Evolutionary conservation across 257 asterid genomes (phyloP), one percentile per base, ranked within the genome.

Genomic region (Solanum gandarillasii): DNA sequence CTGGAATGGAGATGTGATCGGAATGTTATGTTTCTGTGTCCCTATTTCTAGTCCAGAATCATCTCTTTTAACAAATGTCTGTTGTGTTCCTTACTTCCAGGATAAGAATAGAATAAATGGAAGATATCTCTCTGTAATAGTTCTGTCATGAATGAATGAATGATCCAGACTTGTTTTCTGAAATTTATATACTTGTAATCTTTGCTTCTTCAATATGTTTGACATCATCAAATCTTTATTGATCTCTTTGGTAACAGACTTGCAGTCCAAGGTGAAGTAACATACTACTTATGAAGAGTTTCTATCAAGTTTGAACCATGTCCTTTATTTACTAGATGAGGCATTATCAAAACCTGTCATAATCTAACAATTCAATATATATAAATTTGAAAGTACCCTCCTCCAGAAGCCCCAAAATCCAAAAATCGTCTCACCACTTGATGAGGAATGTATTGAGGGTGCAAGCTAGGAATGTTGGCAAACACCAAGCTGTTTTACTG

Each of bases 1-100:
- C 79, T 88, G 98, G 92, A 16, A 88, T 94, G 82, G 85, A 87
- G 38, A 85, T 90, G 90, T 92, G 91, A 93, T 83, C 4, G 62
- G 85, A 29, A 46, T 75, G 31, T 48, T 83, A 31, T 73, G 46
- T 71, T 41, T 16, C 36, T 72, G 82, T 70, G 18, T 60, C 39
- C 34, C 74, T 85, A 43, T 31, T 18, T 7, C 31, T 38, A 25
- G 68, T 46, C 48, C n/a, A 38, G 68, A 29, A 20, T 85, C 82
- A 39, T 85, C 27, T 39, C 5, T 60, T 29, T 67, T 18, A 20
- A 52, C 41, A 82, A 46, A 27, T 48, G 10, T 46, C 29, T 31
- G 21, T 52, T 48, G 29, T 48, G 29, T 29, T 46, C 3, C 83
- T 21, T 21, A 27, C 62, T 78, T 27, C 85, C 68, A 27, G 85